These are phyloP conservation scores for Phanerochaete carnosa DNA, from an alignment of 768 basidiomycete species.

Conservation along the genomic window DNA sequence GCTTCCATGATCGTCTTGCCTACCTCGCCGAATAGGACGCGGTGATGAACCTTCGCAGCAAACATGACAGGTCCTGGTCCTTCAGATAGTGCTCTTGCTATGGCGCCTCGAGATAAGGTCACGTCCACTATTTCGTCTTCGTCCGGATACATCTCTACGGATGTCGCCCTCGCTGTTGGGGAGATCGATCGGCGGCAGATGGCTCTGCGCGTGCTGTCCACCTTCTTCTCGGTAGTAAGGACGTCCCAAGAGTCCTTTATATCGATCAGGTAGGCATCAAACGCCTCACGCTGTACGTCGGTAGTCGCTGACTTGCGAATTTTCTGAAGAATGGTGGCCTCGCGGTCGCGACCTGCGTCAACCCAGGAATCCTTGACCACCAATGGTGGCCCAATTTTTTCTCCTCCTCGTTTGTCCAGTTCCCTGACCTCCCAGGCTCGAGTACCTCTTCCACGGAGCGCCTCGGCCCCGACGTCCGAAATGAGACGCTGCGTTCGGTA, in stretches of 20 bases:
- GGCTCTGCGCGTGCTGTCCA: neutral
- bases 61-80: neutral
- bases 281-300: neutral
- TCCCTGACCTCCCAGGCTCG: neutral
- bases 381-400: neutral
- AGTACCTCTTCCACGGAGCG: constrained; percentile 5
- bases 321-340: neutral
- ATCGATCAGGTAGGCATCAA: neutral
- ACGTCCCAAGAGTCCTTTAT: neutral
- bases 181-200: too few species aligned
- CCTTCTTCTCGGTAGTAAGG: neutral
- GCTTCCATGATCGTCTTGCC: neutral
- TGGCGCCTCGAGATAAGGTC: too few species aligned
- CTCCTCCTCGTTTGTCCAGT: neutral
- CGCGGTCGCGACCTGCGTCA: neutral
- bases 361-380: constrained; percentile 14
- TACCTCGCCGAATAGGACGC: neutral
- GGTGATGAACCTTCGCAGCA: neutral
- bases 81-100: too few species aligned
- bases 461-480: neutral
- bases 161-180: too few species aligned
- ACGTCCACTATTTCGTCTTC: too few species aligned
- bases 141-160: too few species aligned
- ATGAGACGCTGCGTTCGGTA: neutral
- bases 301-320: neutral